Evolutionary conservation across 1,139 yeast genomes (phyloP), one percentile per base, ranked within the genome.

Genomic region (Sugiyamaella neomexicana): DNA sequence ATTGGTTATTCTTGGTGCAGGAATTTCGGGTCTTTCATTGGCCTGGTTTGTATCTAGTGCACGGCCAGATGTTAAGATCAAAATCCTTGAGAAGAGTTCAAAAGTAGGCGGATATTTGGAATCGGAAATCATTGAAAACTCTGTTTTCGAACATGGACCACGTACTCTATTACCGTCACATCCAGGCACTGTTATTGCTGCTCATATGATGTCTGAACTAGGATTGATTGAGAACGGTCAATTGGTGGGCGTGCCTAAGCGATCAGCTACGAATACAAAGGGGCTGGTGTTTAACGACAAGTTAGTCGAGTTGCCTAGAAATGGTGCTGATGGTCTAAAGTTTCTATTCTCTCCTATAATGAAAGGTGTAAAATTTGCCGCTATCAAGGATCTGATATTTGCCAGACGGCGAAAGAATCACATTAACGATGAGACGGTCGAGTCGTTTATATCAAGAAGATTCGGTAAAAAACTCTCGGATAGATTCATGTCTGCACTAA

Each of bases 101-200:
- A 72, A 81, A 46, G 73, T 81, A 5, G 97, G 97, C 15, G 99
- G 99, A 0, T 90, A 89, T 81, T 86, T 93, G 67, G 72, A 78
- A 41, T 80, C 95, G 8, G 62, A 58, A 8, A 57, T 39, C 0
- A 59, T 47, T 13, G 62, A 55, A 5, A 39, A 46, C 16, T 59
- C 65, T 1, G 44, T 69, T 17, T 65, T 72, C 48, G 78, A 75
- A 53, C 65, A 66, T 44, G 78, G 79, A 0, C 79, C 78, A 2
- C 66, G 78, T 25, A 75, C 78, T 5, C 59, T 75, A 42, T 64
- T 75, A 47, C 76, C 75, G 1, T 60, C 68, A 10, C 72, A 71
- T 42, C 65, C 70, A 0, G 76, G 75, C 2, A 65, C 74, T 0
- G 57, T 60, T 20, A 56, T 70, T 8, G 54, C 70, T 5, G 56